Evolutionary conservation across 768 basidiomycete genomes (phyloP).

Genomic region (Saitozyma podzolica): DNA sequence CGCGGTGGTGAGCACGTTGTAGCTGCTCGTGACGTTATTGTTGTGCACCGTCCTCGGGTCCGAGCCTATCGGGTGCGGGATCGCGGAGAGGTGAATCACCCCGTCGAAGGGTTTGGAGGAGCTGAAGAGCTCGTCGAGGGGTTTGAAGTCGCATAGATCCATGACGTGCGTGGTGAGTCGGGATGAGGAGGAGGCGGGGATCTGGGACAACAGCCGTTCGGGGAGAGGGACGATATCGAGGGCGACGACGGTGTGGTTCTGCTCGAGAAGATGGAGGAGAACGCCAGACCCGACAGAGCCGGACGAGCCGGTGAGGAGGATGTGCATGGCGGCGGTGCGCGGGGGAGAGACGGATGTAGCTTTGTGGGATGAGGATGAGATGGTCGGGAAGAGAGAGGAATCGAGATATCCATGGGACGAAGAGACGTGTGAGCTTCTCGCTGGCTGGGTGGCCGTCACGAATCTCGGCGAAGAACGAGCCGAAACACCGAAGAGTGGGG

Average conservation of each 20-base stretch:
- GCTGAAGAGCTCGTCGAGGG: conserved; percentile 19
- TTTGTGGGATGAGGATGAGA: neutral
- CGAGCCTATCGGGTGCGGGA: conserved; percentile 27
- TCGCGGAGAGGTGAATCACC: conserved; percentile 44
- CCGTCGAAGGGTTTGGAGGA: conserved; percentile 19
- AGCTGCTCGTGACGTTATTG: conserved; percentile 34
- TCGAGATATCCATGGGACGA: no score
- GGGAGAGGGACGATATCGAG: conserved; percentile 32
- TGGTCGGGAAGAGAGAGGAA: neutral
- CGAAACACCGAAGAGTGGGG: no score
- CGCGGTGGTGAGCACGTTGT: conserved; percentile 44
- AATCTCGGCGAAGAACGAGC: no score
- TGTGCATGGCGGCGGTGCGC: no score
- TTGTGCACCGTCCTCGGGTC: conserved; percentile 37
- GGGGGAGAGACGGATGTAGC: no score
- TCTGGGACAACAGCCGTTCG: neutral
- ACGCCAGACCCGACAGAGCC: conserved; percentile 29
- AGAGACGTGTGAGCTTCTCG: no score
- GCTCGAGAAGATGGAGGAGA: conserved; percentile 23
- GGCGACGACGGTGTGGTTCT: conserved; percentile 32
- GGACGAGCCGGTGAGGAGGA: conserved; percentile 41
- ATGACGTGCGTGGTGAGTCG: conserved; percentile 9
- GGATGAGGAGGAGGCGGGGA: neutral
- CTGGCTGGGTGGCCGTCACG: no score
- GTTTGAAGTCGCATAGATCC: conserved; percentile 16